Base-by-base conservation (phyloP, 2,329 filamentous ascomycete species). In the Zymoseptoria crescenta region DNA sequence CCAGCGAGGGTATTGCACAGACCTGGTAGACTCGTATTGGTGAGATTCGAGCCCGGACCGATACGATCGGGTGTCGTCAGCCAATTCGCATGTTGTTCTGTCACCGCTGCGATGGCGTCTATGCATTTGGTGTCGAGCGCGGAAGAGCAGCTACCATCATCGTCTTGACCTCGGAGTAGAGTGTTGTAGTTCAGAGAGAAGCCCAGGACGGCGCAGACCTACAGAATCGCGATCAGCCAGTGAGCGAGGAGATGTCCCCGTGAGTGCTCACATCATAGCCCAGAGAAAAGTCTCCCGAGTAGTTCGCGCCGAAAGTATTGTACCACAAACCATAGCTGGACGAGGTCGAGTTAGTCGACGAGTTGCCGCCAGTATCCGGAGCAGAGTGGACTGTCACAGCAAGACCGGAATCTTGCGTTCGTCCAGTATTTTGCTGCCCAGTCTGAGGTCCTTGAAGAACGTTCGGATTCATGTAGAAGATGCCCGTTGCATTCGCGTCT, bases 251-350 rank as follows among this genome's bases (percentile, higher is more conserved):
- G 50, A 8, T n/a, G 4, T 29, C 7, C 13, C 16, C 35, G 16
- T 41, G 10, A 16, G 10, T 16, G 35, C 50, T n/a, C 19, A 62
- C 59, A 53, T 62, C 57, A 49, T 62, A 59, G 20, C 59, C 59
- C 20, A 62, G 52, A 5, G 57, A 50, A 19, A 49, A 52, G 45
- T 56, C 50, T 41, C 55, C 50, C 8, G 53, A 50, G 50, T 61
- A 61, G 41, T 61, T 57, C 5, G 59, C 59, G n/a, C 59, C 59
- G 41, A 59, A 59, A 5, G 59, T 59, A 19, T 61, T 56, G 41
- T 56, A 61, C 59, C 59, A 61, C 19, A 59, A 41, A 41, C 52
- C 51, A n/a, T 54, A 56, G 29, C 55, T 54, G 3, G 56, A 55
- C 3, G 58, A 57, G 19, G 52, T 30, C 27, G 54, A 16, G 19